Evolutionary conservation across 768 basidiomycete species (phyloP), one percentile per base, ranked within the genome.

Genomic region (Rhizopogon sp.): DNA sequence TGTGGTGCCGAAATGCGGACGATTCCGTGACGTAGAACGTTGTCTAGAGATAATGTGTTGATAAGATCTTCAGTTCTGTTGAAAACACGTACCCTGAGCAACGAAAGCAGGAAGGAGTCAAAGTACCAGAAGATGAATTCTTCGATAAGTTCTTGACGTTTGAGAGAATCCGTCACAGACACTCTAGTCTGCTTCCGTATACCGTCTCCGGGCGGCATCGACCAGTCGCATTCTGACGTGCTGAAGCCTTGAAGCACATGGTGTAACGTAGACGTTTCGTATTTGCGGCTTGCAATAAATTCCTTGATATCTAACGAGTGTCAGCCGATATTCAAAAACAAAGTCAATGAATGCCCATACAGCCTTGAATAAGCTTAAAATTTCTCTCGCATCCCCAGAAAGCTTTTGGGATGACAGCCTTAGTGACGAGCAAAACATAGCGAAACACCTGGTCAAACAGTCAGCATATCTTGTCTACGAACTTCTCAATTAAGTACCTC

Each of bases 61-160:
- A 44, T 35, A 47, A 44, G 13, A 39, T 39, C 9, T 13, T n/a
- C 47, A 14, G n/a, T n/a, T 53, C 28, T 49, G 39, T 42, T 20
- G 42, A 9, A 42, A 17, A 52, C 17, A 65, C 79, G 43, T 58
- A 91, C 96, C 75, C 82, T 87, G 35, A 98, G 68, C 5, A 98
- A 72, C 0, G 88, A 82, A 4, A 89, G 68, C 6, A 98, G 69
- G 66, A 95, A 93, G 0, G 83, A 86, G 63, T 94, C 89, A 55
- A 97, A 91, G 60, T 93, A 87, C 97, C 97, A 99, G 65, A 84
- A 89, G n/a, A 98, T 54, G 63, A 96, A 92, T 50, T 98, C 92
- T 65, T 91, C 84, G 0, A 94, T 63, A 13, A 98, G 69, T 64
- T 93, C 85, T n/a, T 82, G 76, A 16, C 92, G 79, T 67, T 93